These are phyloP conservation scores for Closterium sp. DNA, from an alignment of 139 green algal species.

Conservation along the genomic window DNA sequence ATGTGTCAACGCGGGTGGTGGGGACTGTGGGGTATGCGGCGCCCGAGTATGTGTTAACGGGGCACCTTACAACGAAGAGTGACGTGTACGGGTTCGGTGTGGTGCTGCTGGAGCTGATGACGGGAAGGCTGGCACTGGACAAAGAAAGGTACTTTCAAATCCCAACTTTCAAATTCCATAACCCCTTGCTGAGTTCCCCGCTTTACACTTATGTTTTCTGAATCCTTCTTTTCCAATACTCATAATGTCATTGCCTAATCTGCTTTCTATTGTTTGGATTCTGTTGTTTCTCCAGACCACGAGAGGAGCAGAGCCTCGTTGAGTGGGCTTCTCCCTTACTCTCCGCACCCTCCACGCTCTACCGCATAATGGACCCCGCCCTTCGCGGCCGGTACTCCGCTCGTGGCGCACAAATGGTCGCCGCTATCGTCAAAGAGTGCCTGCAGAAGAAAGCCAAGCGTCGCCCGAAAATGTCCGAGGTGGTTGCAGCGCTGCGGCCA, in stretches of 20 bases:
- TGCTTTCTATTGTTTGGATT: not conserved
- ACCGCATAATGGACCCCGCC: constrained; percentile 28
- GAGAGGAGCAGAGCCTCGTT: constrained; percentile 27
- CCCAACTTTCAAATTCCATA: not conserved
- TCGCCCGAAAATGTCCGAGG: constrained; percentile 38
- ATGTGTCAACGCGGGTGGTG: constrained; percentile 47
- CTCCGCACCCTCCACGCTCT: constrained; percentile 1
- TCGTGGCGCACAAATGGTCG: constrained; percentile 7
- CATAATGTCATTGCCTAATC: not conserved
- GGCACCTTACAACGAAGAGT: constrained; percentile 29
- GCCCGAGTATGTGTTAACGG: constrained; percentile 20
- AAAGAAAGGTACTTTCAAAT: not conserved
- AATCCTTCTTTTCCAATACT: not conserved
- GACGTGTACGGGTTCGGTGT: constrained; percentile 27
- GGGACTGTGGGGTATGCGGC: constrained; percentile 27
- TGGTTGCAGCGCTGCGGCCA: constrained; percentile 18
- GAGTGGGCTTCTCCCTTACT: constrained; percentile 27
- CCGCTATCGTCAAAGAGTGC: constrained; percentile 17
- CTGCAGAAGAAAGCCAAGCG: constrained; percentile 27
- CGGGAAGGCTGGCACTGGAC: constrained; percentile 17
- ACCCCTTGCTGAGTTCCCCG: not conserved
- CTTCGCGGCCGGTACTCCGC: constrained; percentile 20
- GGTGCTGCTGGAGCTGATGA: constrained; percentile 32
- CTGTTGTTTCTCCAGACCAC: constrained; percentile 2
- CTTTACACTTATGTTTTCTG: not conserved